These are phyloP conservation scores for Carallia pectinifolia DNA, from an alignment of 345 rosid genomes.

Conservation along the genomic window DNA sequence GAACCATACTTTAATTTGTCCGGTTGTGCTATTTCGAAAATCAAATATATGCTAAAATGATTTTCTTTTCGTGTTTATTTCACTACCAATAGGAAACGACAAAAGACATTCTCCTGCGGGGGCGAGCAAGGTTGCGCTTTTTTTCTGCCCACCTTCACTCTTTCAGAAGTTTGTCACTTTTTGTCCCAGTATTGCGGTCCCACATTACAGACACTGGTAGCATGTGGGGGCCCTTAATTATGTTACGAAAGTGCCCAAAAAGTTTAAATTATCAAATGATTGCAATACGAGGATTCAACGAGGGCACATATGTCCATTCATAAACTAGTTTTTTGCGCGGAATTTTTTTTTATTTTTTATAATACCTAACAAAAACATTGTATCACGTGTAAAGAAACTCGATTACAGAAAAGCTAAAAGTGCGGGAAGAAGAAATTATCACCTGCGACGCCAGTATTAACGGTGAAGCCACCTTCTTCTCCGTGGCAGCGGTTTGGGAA, in stretches of 20 bases:
- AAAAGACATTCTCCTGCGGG: no score
- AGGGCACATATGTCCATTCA: constrained; percentile 8
- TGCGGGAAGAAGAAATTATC: neutral
- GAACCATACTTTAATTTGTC: no score
- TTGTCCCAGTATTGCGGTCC: no score
- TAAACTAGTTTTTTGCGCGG: no score
- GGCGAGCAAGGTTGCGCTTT: no score
- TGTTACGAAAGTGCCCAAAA: constrained; percentile 17
- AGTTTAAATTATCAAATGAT: neutral
- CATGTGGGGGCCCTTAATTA: neutral
- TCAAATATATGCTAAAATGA: no score
- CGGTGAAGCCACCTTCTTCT: constrained; percentile 46
- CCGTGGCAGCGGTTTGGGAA: constrained; percentile 26
- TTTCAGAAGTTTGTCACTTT: neutral
- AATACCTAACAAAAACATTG: neutral
- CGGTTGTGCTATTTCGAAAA: no score
- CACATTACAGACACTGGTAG: no score
- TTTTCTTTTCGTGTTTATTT: no score
- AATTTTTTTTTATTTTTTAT: no score
- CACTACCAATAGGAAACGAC: no score
- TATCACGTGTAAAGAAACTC: neutral
- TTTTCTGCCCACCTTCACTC: no score
- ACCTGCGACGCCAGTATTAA: constrained; percentile 64
- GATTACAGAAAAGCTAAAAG: neutral
- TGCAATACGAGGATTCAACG: neutral